phyloP scores from a whole-genome alignment of 768 basidiomycete genomes.

The Pleurotus platypus region DNA sequence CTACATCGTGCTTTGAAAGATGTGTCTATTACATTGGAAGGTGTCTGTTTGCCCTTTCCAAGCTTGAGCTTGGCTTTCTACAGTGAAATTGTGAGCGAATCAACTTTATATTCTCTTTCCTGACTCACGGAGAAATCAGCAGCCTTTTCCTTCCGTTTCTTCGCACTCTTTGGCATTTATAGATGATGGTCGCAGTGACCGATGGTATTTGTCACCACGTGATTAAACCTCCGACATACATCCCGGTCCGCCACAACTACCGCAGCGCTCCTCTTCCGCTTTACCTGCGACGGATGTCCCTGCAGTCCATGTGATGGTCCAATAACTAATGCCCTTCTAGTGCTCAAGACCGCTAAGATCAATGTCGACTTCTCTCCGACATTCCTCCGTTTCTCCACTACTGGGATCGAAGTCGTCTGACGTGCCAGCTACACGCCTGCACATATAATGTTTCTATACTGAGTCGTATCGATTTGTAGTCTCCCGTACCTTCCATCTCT shows the following conservation, averaged over 20 bases:
- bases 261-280: not conserved
- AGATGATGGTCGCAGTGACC: not conserved
- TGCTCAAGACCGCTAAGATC: too few species aligned
- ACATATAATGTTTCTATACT: not conserved
- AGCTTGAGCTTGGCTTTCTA: slow-evolving; percentile 97
- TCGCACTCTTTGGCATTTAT: slow-evolving; percentile 80
- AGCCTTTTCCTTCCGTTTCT: slow-evolving; percentile 83
- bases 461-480: not conserved
- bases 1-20: slow-evolving; percentile 93
- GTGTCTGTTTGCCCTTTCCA: slow-evolving; percentile 84
- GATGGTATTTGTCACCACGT: too few species aligned
- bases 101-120: not conserved
- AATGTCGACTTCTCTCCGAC: not conserved
- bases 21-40: slow-evolving; percentile 88
- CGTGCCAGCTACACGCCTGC: not conserved
- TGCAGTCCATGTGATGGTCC: too few species aligned
- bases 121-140: slow-evolving; percentile 76
- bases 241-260: not conserved
- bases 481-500: not conserved
- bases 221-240: too few species aligned
- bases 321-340: too few species aligned
- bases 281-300: not conserved
- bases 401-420: not conserved
- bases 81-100: not conserved
- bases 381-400: slow-evolving; percentile 2